A percentile compares a stretch with the other conserved stretches of the same genome.
Conservation (phyloP, 2,329 filamentous ascomycete genomes). For the Aspergillus pseudoterreus region DNA sequence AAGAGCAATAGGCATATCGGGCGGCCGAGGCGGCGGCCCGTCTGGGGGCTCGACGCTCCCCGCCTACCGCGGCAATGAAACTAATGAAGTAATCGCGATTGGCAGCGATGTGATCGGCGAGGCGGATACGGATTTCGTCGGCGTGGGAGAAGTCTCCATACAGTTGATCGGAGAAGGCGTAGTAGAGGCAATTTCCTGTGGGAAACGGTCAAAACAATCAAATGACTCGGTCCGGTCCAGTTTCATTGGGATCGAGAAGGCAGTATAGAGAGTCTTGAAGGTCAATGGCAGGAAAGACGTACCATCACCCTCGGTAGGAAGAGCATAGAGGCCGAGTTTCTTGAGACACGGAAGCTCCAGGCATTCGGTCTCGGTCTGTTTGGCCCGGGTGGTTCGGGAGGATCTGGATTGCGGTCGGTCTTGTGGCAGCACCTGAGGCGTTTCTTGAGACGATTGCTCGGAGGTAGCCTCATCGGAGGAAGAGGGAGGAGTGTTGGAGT, state of each 20-base stretch:
- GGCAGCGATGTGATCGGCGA: conserved; percentile 60
- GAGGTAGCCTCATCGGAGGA: conserved; percentile 13
- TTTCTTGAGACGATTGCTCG: conserved; percentile 7
- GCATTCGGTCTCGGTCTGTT: conserved; percentile 20
- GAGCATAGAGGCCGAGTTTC: conserved; percentile 56
- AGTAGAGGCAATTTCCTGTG: conserved; percentile 66
- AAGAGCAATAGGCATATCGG: conserved; percentile 50
- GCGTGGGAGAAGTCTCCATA: conserved; percentile 59
- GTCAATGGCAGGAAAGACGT: conserved; percentile 29
- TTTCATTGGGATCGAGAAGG: no score
- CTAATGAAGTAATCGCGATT: conserved; percentile 61
- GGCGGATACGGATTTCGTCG: conserved; percentile 54
- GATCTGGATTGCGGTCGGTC: conserved; percentile 4
- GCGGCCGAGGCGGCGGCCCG: conserved; percentile 38
- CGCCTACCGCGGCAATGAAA: conserved; percentile 57
- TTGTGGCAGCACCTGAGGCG: conserved; percentile 11
- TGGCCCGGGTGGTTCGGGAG: conserved; percentile 11
- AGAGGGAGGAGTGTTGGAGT: conserved; percentile 13
- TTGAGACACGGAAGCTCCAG: conserved; percentile 47
- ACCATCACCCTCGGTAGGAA: conserved; percentile 61
- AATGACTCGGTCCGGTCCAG: not conserved
- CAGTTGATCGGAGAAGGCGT: conserved; percentile 64
- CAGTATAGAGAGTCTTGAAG: not conserved
- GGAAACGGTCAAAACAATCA: conserved; percentile 18
- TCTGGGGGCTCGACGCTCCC: conserved; percentile 56